A percentile compares a stretch with the other conserved stretches of the same genome.
Conservation (phyloP, 2,329 filamentous ascomycete genomes). For the Arthrobotrys musiformis region DNA sequence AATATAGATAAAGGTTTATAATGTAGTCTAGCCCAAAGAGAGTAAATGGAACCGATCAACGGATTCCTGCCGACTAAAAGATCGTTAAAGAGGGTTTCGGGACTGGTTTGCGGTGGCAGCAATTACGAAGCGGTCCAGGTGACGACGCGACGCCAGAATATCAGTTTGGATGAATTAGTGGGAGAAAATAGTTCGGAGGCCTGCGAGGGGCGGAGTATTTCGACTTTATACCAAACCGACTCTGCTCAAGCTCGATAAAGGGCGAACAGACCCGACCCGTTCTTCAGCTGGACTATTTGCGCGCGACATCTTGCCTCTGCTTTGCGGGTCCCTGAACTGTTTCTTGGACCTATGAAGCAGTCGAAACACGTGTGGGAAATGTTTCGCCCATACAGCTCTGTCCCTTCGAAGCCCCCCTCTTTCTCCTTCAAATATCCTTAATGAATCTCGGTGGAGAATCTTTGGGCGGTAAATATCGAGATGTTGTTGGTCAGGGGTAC, state of each 20-base stretch:
- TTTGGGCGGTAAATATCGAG: constrained; percentile 35
- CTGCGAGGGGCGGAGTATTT: constrained; percentile 33
- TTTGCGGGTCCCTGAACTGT: neutral
- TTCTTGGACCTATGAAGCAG: constrained; percentile 13
- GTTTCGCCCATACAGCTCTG: constrained; percentile 31
- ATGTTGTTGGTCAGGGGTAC: constrained; percentile 10
- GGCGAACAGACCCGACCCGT: constrained; percentile 18
- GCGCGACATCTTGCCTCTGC: constrained; percentile 34
- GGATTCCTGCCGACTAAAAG: constrained; percentile 47
- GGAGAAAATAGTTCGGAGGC: constrained; percentile 5
- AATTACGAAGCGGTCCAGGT: constrained; percentile 46
- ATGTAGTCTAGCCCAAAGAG: constrained; percentile 36
- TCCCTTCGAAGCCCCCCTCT: constrained; percentile 29
- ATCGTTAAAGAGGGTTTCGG: constrained; percentile 25
- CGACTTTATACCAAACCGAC: constrained; percentile 45
- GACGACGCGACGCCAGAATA: constrained; percentile 37
- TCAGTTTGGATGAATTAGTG: constrained; percentile 12
- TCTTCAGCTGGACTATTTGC: constrained; percentile 8
- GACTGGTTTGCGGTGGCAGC: neutral
- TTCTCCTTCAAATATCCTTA: constrained; percentile 23
- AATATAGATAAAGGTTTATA: constrained; percentile 28
- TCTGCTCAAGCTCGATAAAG: constrained; percentile 35
- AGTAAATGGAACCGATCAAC: constrained; percentile 55
- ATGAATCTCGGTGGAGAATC: constrained; percentile 25
- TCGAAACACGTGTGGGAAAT: constrained; percentile 50